phyloP scores from a whole-genome alignment of 1,139 yeast genomes.

The Saccharomyces hybrid region DNA sequence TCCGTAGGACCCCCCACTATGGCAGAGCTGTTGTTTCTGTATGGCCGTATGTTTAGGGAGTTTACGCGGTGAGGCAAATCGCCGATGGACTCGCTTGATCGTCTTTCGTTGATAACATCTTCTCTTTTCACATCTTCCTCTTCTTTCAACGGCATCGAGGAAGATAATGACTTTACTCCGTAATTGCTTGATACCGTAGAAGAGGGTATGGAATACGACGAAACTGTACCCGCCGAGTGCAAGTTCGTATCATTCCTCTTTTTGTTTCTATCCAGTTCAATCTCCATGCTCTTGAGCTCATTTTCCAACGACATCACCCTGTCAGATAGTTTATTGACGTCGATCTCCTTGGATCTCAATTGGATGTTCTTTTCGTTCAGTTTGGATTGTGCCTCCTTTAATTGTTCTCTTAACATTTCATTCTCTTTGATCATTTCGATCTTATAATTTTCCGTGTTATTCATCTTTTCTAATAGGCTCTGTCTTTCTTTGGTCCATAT shows the following conservation, averaged over 20 bases:
- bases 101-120: not conserved
- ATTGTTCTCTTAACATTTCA: slow-evolving; percentile 40
- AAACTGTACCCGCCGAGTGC: not conserved
- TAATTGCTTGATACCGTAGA: not conserved
- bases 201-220: not conserved
- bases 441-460: slow-evolving; percentile 19
- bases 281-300: slow-evolving; percentile 8
- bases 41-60: slow-evolving; percentile 1
- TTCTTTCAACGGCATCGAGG: not conserved
- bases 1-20: not conserved
- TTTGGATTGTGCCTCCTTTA: slow-evolving; percentile 13
- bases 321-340: slow-evolving; percentile 19
- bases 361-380: slow-evolving; percentile 19
- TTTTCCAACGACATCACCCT: slow-evolving; percentile 17
- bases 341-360: slow-evolving; percentile 20
- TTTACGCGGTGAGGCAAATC: slow-evolving; percentile 4
- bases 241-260: not conserved
- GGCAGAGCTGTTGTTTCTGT: slow-evolving; percentile 6
- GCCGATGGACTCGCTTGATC: slow-evolving; percentile 1
- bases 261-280: not conserved
- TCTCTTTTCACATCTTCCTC: not conserved
- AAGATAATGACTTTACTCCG: not conserved
- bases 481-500: slow-evolving; percentile 45
- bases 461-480: slow-evolving; percentile 20
- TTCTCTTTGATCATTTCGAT: slow-evolving; percentile 41